These are phyloP conservation scores for Epichloe sp. DNA, from an alignment of 2,329 filamentous ascomycete species.

Conservation along the genomic window DNA sequence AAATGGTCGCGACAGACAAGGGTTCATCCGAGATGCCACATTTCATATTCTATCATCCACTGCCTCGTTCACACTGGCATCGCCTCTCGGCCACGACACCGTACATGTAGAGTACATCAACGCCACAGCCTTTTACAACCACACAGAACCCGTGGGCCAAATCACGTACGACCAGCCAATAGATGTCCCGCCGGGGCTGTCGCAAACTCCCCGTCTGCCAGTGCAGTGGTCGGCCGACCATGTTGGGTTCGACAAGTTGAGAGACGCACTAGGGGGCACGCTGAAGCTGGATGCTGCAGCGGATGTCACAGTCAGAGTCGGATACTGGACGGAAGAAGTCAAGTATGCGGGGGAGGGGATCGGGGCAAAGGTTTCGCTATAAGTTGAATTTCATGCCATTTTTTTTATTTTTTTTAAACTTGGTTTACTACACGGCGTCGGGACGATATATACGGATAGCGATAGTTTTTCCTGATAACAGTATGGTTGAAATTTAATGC, in stretches of 20 bases:
- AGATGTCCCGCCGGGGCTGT: slow-evolving; percentile 60
- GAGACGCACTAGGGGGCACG: slow-evolving; percentile 69
- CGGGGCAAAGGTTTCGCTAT: slow-evolving; percentile 40
- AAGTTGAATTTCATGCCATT: not conserved
- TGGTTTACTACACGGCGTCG: too few relatives aligned
- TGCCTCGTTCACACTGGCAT: slow-evolving; percentile 70
- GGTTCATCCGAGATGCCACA: slow-evolving; percentile 75
- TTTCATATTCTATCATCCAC: slow-evolving; percentile 81
- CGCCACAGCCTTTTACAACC: slow-evolving; percentile 75
- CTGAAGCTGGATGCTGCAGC: slow-evolving; percentile 70
- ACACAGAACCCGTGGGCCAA: slow-evolving; percentile 60
- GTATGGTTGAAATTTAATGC: too few relatives aligned
- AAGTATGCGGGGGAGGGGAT: slow-evolving; percentile 60
- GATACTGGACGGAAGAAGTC: slow-evolving; percentile 59
- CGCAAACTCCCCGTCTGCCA: slow-evolving; percentile 61
- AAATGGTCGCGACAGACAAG: slow-evolving; percentile 25
- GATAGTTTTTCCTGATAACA: too few relatives aligned
- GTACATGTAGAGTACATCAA: slow-evolving; percentile 69
- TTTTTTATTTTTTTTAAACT: too few relatives aligned
- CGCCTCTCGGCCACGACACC: slow-evolving; percentile 60
- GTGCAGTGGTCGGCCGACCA: slow-evolving; percentile 67
- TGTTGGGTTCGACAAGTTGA: slow-evolving; percentile 72
- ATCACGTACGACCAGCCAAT: slow-evolving; percentile 68
- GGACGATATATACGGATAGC: too few relatives aligned
- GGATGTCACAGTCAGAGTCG: slow-evolving; percentile 60